These are phyloP conservation scores for Phaeoacremonium minimum DNA, from an alignment of 2,329 filamentous ascomycete genomes.

Conservation along the genomic window DNA sequence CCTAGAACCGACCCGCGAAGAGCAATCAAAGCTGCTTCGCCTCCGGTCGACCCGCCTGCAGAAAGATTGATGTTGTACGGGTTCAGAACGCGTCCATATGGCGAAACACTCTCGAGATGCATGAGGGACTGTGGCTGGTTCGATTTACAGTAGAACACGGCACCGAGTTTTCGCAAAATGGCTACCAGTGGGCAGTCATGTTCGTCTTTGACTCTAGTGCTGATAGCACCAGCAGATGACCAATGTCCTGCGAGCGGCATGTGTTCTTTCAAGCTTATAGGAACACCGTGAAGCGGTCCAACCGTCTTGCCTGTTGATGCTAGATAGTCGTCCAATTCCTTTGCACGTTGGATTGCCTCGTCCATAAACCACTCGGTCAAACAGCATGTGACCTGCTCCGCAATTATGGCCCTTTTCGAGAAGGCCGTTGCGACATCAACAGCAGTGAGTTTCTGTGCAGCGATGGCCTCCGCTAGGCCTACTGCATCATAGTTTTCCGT, in stretches of 20 bases:
- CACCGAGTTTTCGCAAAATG: conserved; percentile 53
- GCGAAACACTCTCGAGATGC: conserved; percentile 54
- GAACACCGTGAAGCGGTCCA: conserved; percentile 54
- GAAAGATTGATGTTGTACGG: conserved; percentile 56
- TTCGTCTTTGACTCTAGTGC: conserved; percentile 42
- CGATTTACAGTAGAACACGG: conserved; percentile 63
- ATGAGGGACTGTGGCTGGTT: conserved; percentile 59
- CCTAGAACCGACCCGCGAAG: conserved; percentile 34
- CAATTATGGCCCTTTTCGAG: conserved; percentile 38
- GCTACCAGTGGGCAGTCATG: conserved; percentile 53
- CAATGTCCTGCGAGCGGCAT: conserved; percentile 50
- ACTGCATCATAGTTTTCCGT: conserved; percentile 41
- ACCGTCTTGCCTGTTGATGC: conserved; percentile 31
- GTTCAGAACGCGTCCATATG: conserved; percentile 59
- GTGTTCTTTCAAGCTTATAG: conserved; percentile 52
- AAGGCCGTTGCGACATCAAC: conserved; percentile 36
- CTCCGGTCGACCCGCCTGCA: conserved; percentile 62
- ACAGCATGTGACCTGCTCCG: conserved; percentile 31
- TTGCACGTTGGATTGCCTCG: conserved; percentile 19
- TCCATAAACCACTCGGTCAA: conserved; percentile 16
- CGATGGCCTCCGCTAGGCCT: conserved; percentile 33
- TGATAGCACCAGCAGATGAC: conserved; percentile 45
- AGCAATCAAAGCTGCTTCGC: conserved; percentile 37
- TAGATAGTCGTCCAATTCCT: conserved; percentile 34
- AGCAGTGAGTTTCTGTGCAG: conserved; percentile 25